Conservation (phyloP, 805 yeast species). For the Pichia ethanolica region DNA sequence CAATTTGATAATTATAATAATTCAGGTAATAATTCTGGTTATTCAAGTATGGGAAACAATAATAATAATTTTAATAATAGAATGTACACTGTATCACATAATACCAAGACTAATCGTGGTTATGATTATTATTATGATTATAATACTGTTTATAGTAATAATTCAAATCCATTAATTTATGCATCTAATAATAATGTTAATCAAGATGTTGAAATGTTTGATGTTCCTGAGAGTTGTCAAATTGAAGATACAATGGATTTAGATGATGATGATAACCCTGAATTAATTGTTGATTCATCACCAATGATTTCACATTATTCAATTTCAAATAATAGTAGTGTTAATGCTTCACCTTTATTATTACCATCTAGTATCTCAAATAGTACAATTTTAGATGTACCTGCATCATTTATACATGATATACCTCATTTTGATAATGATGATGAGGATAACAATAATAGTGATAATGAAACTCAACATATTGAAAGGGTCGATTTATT, state of each 20-base stretch:
- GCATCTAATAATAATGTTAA: conserved; percentile 13
- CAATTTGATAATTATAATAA: conserved; percentile 23
- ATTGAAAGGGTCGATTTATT: not conserved
- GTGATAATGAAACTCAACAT: not conserved
- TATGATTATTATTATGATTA: conserved; percentile 75
- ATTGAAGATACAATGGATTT: conserved; percentile 10
- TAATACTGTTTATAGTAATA: conserved; percentile 62
- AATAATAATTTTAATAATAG: not conserved
- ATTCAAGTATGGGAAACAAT: not conserved
- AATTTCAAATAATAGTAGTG: not conserved
- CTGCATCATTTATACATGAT: conserved; percentile 3
- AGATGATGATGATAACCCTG: not conserved
- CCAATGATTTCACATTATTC: not conserved
- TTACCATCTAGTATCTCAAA: not conserved
- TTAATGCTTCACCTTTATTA: not conserved
- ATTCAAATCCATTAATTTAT: conserved; percentile 36
- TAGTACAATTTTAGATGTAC: conserved; percentile 5
- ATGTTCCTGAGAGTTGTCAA: conserved; percentile 37
- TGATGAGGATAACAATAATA: not conserved
- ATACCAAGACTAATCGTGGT: conserved; percentile 64
- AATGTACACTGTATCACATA: conserved; percentile 58
- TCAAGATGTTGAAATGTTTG: conserved; percentile 26
- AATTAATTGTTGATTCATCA: not conserved
- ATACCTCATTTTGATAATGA: not conserved
- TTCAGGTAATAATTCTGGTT: not conserved